These are phyloP conservation scores for Podaxis carcinomalis DNA, from an alignment of 768 basidiomycete genomes.

Conservation along the genomic window DNA sequence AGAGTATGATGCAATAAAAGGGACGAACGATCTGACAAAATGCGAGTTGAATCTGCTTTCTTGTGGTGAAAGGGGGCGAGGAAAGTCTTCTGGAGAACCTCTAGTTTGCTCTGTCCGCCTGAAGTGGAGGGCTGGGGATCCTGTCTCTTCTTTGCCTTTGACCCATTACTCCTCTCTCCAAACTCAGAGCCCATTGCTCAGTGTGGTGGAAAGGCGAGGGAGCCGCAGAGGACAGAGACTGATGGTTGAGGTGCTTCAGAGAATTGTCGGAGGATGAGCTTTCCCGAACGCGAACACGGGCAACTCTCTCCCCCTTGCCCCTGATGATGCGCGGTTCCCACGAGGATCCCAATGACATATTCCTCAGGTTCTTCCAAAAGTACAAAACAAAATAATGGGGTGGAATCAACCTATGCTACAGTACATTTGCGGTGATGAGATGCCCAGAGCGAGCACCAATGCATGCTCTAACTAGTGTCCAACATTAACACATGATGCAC, in stretches of 20 bases:
- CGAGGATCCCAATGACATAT: not conserved
- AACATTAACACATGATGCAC: not conserved
- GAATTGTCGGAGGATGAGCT: not conserved
- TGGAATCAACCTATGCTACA: conserved; percentile 4
- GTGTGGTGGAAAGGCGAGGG: not conserved
- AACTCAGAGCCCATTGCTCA: conserved; percentile 34
- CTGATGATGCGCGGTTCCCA: conserved; percentile 9
- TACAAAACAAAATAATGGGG: not conserved
- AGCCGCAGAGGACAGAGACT: not conserved
- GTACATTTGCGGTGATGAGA: not conserved
- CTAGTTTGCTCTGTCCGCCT: conserved; percentile 44
- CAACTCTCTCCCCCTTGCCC: not conserved
- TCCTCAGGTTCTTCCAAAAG: not conserved
- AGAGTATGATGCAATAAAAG: conserved; percentile 1
- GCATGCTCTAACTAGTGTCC: not conserved
- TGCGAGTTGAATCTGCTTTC: conserved; percentile 66
- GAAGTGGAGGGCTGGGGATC: conserved; percentile 11
- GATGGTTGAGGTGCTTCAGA: not conserved
- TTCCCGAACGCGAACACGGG: conserved; percentile 1
- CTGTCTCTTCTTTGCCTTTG: conserved; percentile 22
- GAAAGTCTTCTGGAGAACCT: conserved; percentile 64
- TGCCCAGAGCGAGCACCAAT: not conserved
- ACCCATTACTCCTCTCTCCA: conserved; percentile 15
- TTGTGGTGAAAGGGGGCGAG: conserved; percentile 67
- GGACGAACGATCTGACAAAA: conserved; percentile 70